phyloP scores from a whole-genome alignment of 192 early-diverging fungal species.

The Coemansia sp. region DNA sequence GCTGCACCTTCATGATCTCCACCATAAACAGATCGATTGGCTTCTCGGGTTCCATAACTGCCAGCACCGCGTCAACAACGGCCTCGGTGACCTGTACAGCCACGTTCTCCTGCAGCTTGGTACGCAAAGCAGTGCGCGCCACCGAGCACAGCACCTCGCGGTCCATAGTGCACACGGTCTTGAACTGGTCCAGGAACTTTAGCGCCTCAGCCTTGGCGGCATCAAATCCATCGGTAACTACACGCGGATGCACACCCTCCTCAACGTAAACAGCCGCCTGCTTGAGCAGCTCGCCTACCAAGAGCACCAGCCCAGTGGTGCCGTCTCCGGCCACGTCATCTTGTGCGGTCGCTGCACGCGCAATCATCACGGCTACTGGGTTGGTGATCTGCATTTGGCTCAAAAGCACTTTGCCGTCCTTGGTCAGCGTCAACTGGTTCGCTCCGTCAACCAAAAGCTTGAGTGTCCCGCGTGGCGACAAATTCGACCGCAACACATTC shows the following conservation, averaged over 20 bases:
- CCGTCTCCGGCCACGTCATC: conserved; percentile 99
- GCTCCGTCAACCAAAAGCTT: conserved; percentile 99
- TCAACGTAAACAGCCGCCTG: conserved; percentile 90
- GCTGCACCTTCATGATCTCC: conserved; percentile 99
- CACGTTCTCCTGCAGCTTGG: conserved; percentile 86
- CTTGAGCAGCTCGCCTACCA: conserved; percentile 97
- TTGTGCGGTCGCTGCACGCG: conserved; percentile 96
- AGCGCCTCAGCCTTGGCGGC: conserved; percentile 94
- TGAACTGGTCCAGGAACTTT: conserved; percentile 88
- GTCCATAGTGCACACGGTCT: conserved; percentile 73
- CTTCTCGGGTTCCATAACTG: conserved; percentile 72
- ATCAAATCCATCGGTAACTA: conserved; percentile 96
- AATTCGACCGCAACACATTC: conserved; percentile 93
- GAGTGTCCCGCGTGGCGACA: conserved; percentile 97
- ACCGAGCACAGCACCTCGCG: conserved; percentile 87
- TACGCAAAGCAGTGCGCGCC: conserved; percentile 92
- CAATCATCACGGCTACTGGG: conserved; percentile 99
- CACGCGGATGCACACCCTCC: conserved; percentile 94
- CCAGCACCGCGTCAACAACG: conserved; percentile 92
- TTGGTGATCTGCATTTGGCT: conserved; percentile 99
- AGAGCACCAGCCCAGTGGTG: conserved; percentile 93
- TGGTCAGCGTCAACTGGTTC: conserved; percentile 94
- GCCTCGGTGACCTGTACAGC: conserved; percentile 95
- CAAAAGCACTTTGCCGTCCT: conserved; percentile 98
- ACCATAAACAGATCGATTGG: conserved; percentile 99